A percentile compares a stretch with the other conserved stretches of the same genome.
Conservation (phyloP, 208 protist genomes). For the Angomonas ambiguus region DNA sequence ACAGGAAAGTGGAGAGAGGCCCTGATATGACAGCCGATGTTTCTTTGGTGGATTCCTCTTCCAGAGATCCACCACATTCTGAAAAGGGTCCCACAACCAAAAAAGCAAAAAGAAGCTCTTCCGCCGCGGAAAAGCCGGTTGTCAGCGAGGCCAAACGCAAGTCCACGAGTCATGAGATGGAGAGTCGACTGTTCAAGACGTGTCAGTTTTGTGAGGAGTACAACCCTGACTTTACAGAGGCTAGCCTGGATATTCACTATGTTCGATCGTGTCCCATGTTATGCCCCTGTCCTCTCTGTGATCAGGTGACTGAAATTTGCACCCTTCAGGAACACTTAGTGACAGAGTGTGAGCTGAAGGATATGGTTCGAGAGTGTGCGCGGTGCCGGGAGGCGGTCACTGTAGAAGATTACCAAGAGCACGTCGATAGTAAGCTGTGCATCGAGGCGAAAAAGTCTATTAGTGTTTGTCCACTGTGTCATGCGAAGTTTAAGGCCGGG, state of each 20-base stretch:
- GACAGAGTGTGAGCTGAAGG: conserved; percentile 71
- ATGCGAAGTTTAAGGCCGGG: conserved; percentile 61
- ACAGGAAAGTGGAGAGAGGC: conserved; percentile 1
- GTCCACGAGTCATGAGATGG: conserved; percentile 13
- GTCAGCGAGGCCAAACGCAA: not conserved
- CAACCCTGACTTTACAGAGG: conserved; percentile 61
- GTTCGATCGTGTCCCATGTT: conserved; percentile 88
- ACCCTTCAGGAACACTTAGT: conserved; percentile 87
- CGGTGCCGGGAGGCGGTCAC: conserved; percentile 84
- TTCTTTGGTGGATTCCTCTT: not conserved
- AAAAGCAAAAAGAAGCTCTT: not conserved
- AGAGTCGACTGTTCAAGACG: conserved; percentile 31
- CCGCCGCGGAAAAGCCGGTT: not conserved
- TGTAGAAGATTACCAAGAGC: conserved; percentile 65
- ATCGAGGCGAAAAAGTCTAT: conserved; percentile 60
- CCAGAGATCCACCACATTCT: not conserved
- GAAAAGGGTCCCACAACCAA: too few species aligned
- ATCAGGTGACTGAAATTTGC: conserved; percentile 90
- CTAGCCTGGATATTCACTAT: conserved; percentile 82
- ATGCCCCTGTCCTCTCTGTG: conserved; percentile 86
- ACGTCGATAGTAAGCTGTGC: conserved; percentile 58
- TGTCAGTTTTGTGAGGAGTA: conserved; percentile 88
- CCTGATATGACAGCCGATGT: not conserved
- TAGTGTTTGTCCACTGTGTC: conserved; percentile 86
- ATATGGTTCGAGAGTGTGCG: conserved; percentile 80